Evolutionary conservation across 2,329 filamentous ascomycete species (phyloP).

Genomic region (Talaromyces sp.): DNA sequence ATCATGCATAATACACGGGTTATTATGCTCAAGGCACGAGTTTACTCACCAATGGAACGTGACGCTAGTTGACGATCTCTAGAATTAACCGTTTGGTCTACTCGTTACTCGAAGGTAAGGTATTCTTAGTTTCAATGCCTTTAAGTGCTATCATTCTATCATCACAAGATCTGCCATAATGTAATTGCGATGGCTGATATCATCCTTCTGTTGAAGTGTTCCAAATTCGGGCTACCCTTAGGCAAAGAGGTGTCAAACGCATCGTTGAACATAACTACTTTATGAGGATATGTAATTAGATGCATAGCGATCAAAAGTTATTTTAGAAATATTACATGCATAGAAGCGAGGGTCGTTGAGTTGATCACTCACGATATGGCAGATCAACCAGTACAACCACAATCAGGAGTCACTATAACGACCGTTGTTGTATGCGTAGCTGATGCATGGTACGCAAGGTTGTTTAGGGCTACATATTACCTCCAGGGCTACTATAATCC

Average conservation of each 20-base stretch:
- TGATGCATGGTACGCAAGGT: no score
- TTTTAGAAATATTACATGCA: background rate
- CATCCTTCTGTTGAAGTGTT: background rate
- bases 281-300: background rate
- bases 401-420: no score
- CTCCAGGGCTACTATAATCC: no score
- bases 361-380: background rate
- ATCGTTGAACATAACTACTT: no score
- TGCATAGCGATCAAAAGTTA: background rate
- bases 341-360: background rate
- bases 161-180: background rate
- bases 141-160: background rate
- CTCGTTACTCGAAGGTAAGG: background rate
- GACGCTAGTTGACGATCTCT: background rate
- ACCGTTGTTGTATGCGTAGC: no score
- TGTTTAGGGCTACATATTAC: no score
- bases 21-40: background rate
- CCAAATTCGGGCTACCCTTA: no score
- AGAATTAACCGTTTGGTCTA: background rate
- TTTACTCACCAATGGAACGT: background rate
- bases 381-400: no score
- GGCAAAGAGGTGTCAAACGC: no score
- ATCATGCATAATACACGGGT: background rate
- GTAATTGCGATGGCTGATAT: background rate
- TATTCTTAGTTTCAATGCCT: background rate